phyloP scores from a whole-genome alignment of 164 flowering plant genomes.

The Macadamia tetraphylla region DNA sequence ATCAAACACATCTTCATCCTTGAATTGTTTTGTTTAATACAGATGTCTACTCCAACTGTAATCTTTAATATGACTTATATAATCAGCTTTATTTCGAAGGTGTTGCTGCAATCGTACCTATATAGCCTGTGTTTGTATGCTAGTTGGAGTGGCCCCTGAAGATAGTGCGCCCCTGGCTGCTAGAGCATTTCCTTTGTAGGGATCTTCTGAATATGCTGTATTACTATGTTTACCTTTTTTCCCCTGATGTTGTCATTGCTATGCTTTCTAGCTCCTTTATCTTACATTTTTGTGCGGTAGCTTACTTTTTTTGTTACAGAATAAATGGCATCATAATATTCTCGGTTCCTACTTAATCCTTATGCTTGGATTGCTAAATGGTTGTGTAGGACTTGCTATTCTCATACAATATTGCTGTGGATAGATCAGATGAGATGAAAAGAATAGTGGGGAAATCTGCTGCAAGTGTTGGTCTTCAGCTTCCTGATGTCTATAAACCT shows the following conservation, averaged over 20 bases:
- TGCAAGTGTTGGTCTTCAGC: slow-evolving; percentile 87
- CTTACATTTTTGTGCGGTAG: background rate
- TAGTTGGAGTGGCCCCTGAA: too few relatives aligned
- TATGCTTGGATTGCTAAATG: slow-evolving; percentile 3
- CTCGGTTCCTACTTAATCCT: background rate
- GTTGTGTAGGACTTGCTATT: slow-evolving; percentile 73
- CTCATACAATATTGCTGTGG: slow-evolving; percentile 93
- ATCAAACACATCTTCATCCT: too few relatives aligned
- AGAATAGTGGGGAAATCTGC: slow-evolving; percentile 75
- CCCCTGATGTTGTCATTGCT: background rate
- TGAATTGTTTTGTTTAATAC: too few relatives aligned
- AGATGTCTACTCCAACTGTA: too few relatives aligned
- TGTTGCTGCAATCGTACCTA: too few relatives aligned
- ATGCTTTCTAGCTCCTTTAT: background rate
- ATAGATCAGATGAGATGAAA: slow-evolving; percentile 81
- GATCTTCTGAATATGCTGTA: too few relatives aligned
- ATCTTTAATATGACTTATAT: too few relatives aligned
- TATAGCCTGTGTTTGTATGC: too few relatives aligned
- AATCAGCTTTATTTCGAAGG: too few relatives aligned
- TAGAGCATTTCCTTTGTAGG: too few relatives aligned
- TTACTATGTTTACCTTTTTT: too few relatives aligned
- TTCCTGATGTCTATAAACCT: slow-evolving; percentile 74
- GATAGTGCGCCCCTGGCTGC: too few relatives aligned
- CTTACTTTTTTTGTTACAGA: background rate
- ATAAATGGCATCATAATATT: background rate